Evolutionary conservation across 2,329 filamentous ascomycete species (phyloP).

Genomic region (Coleophoma crateriformis): DNA sequence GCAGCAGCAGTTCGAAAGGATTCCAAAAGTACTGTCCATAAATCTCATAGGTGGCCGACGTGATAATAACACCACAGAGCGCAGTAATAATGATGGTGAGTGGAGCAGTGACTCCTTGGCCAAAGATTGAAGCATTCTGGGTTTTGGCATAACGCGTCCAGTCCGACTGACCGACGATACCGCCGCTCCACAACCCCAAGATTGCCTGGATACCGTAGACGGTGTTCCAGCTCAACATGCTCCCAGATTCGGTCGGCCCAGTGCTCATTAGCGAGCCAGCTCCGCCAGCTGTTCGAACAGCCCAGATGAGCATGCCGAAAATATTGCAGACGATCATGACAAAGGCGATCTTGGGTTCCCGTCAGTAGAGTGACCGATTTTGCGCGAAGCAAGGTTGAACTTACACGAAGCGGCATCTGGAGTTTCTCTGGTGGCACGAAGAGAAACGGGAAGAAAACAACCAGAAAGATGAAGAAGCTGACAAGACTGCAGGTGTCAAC

Average conservation of each 20-base stretch:
- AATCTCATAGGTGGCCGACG: slow-evolving; percentile 25
- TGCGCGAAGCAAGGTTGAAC: not conserved
- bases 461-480: slow-evolving; percentile 26
- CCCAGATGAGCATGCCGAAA: slow-evolving; percentile 27
- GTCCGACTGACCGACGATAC: slow-evolving; percentile 26
- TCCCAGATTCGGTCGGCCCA: slow-evolving; percentile 17
- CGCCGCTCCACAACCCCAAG: slow-evolving; percentile 22
- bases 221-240: slow-evolving; percentile 24
- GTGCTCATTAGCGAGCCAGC: slow-evolving; percentile 19
- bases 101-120: slow-evolving; percentile 26
- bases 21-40: slow-evolving; percentile 32
- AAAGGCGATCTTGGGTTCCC: slow-evolving; percentile 16
- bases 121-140: slow-evolving; percentile 22
- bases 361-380: not conserved
- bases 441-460: slow-evolving; percentile 21
- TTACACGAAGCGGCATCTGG: slow-evolving; percentile 19
- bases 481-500: slow-evolving; percentile 21
- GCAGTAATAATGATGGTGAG: slow-evolving; percentile 31
- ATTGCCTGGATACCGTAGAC: slow-evolving; percentile 25
- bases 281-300: slow-evolving; percentile 21
- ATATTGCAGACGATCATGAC: slow-evolving; percentile 25
- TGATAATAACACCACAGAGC: slow-evolving; percentile 31
- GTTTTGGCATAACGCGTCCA: slow-evolving; percentile 27
- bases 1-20: slow-evolving; percentile 30
- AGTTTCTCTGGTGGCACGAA: slow-evolving; percentile 25